phyloP scores from a whole-genome alignment of 495 filamentous ascomycete species.

The Apodospora peruviana region DNA sequence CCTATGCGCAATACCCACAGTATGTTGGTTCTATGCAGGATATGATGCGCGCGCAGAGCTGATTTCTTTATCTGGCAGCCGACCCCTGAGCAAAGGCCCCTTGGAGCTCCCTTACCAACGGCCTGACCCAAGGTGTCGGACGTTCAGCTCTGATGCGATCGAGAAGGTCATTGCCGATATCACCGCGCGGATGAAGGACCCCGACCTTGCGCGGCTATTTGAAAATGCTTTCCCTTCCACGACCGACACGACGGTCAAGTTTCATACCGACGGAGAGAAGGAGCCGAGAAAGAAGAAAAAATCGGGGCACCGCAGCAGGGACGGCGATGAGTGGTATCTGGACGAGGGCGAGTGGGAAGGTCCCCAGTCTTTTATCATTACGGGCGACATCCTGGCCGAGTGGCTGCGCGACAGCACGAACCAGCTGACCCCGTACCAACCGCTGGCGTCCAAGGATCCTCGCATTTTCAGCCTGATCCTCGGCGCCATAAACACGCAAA shows the following conservation, averaged over 20 bases:
- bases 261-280: conserved; percentile 44
- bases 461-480: conserved; percentile 72
- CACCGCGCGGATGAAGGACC: conserved; percentile 71
- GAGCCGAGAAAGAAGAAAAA: conserved; percentile 23
- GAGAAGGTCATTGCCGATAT: conserved; percentile 84
- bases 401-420: conserved; percentile 98
- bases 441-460: conserved; percentile 72
- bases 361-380: conserved; percentile 90
- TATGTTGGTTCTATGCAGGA: conserved; percentile 46
- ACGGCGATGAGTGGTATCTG: conserved; percentile 4
- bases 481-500: conserved; percentile 94
- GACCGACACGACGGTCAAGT: conserved; percentile 79
- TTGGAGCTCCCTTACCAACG: conserved; percentile 85
- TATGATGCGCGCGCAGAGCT: neutral
- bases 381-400: conserved; percentile 97
- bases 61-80: conserved; percentile 22
- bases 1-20: conserved; percentile 14
- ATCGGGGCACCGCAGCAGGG: conserved; percentile 2
- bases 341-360: conserved; percentile 69
- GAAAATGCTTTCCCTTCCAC: conserved; percentile 98
- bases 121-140: conserved; percentile 73
- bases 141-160: conserved; percentile 77
- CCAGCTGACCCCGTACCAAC: conserved; percentile 85
- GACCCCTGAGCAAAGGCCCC: conserved; percentile 72
- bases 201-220: conserved; percentile 87